Evolutionary conservation across 2,329 filamentous ascomycete species (phyloP).

Genomic region (Metarhizium guizhouense): DNA sequence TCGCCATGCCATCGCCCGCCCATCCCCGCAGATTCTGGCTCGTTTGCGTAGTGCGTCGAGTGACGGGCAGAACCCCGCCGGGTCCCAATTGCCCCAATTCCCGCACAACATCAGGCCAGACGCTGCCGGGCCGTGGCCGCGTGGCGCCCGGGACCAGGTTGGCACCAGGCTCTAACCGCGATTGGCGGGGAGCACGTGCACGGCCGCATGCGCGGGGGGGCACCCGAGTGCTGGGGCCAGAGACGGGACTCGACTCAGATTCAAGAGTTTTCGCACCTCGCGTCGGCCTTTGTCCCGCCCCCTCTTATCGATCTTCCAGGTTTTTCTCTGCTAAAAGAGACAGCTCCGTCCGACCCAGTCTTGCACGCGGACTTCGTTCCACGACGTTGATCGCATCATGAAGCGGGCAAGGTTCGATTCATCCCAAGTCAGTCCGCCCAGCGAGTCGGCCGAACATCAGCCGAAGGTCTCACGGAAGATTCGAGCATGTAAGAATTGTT

Average conservation of each 20-base stretch:
- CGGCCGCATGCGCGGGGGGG: not conserved
- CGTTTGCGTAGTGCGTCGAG: not conserved
- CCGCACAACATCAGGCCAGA: no score
- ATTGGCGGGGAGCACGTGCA: not conserved
- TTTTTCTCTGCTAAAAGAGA: not conserved
- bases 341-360: conserved; percentile 23
- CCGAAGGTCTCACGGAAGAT: conserved; percentile 24
- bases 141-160: not conserved
- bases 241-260: not conserved
- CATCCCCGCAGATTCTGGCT: not conserved
- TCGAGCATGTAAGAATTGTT: conserved; percentile 18
- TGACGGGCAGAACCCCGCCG: not conserved
- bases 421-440: conserved; percentile 10
- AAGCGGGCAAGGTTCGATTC: conserved; percentile 13
- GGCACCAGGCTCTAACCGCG: not conserved
- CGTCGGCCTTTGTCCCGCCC: conserved; percentile 9
- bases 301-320: not conserved
- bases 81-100: not conserved
- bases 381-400: conserved; percentile 9
- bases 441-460: conserved; percentile 8
- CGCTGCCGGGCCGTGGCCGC: no score
- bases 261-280: not conserved
- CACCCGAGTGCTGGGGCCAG: not conserved
- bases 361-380: conserved; percentile 6
- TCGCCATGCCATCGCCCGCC: no score